Evolutionary conservation across 176 grass and related monocot genomes (phyloP).

Genomic region (Musa acuminata): DNA sequence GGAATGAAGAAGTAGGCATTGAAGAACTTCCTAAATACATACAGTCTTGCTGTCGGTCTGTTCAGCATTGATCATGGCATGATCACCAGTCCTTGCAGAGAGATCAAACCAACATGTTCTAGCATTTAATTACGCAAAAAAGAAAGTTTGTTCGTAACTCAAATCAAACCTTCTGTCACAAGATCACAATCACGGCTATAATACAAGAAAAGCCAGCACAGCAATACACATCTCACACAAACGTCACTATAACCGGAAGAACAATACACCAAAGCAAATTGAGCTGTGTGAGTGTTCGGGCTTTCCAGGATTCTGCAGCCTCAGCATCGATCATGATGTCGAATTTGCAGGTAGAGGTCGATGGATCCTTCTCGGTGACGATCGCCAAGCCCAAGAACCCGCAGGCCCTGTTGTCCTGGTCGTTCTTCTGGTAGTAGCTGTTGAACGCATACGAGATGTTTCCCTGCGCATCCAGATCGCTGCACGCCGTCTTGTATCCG

Average conservation of each 20-base stretch:
- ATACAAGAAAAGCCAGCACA: not conserved
- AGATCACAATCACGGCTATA: not conserved
- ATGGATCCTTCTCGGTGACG: constrained; percentile 11
- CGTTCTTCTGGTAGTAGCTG: constrained; percentile 20
- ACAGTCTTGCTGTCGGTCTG: too few relatives aligned
- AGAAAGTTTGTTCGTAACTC: not conserved
- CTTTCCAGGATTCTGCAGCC: not conserved
- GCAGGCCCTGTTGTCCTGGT: constrained; percentile 12
- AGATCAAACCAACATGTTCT: too few relatives aligned
- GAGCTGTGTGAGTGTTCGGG: not conserved
- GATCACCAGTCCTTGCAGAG: too few relatives aligned
- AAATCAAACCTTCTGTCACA: not conserved
- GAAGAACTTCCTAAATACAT: too few relatives aligned
- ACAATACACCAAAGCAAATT: not conserved
- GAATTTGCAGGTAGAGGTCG: constrained; percentile 11
- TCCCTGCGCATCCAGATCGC: constrained; percentile 1
- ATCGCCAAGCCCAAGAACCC: constrained; percentile 3
- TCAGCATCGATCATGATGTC: constrained; percentile 11
- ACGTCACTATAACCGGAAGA: not conserved
- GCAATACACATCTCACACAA: not conserved
- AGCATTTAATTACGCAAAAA: too few relatives aligned
- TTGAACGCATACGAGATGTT: constrained; percentile 21
- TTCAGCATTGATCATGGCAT: too few relatives aligned
- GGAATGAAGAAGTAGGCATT: too few relatives aligned
- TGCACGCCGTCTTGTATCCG: constrained; percentile 14